Evolutionary conservation across 2,329 filamentous ascomycete genomes (phyloP).

Genomic region (Aspergillus fumigatiaffinis): DNA sequence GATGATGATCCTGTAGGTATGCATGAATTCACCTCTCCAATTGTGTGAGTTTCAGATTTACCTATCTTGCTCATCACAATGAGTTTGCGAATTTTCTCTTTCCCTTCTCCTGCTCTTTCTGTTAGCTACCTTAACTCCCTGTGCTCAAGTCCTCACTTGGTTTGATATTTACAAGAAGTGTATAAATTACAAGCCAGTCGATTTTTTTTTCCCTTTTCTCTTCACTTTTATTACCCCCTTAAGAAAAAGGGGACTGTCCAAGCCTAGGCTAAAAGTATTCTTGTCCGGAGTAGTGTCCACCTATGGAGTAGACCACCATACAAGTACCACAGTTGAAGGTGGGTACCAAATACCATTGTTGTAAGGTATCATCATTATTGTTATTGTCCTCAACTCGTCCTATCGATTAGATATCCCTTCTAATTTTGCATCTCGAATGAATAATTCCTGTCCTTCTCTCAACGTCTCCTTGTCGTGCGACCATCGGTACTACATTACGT

Average conservation of each 20-base stretch:
- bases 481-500: background rate
- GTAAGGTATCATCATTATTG: conserved; percentile 13
- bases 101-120: too few species aligned
- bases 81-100: too few species aligned
- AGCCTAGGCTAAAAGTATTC: background rate
- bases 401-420: background rate
- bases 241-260: background rate
- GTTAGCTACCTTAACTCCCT: too few species aligned
- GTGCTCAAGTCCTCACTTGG: background rate
- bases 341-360: conserved; percentile 19
- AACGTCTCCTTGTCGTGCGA: background rate
- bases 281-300: conserved; percentile 4
- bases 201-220: too few species aligned
- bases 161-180: background rate
- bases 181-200: background rate
- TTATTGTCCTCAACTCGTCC: conserved; percentile 4
- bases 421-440: conserved; percentile 1
- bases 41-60: too few species aligned
- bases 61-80: too few species aligned
- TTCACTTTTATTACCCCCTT: too few species aligned
- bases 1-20: too few species aligned
- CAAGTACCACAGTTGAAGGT: conserved; percentile 10
- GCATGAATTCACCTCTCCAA: background rate
- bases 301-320: conserved; percentile 5
- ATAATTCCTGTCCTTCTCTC: conserved; percentile 7